Conservation (phyloP, 495 filamentous ascomycete species). For the Halenospora varia region DNA sequence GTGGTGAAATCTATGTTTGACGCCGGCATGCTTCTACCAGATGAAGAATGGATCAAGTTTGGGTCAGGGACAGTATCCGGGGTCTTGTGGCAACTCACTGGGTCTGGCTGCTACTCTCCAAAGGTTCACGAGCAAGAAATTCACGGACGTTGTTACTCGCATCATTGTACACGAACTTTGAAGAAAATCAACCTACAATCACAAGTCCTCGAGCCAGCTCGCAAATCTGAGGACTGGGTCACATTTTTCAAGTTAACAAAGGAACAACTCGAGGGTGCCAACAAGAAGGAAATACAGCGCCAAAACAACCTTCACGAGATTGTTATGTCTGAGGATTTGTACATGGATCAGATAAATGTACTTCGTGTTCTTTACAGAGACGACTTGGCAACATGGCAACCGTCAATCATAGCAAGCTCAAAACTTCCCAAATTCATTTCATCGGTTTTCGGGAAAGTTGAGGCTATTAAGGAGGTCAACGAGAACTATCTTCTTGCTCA, state of each 20-base stretch:
- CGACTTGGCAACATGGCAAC: slow-evolving; percentile 65
- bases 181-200: slow-evolving; percentile 87
- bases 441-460: slow-evolving; percentile 87
- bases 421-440: slow-evolving; percentile 71
- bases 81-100: slow-evolving; percentile 90
- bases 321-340: slow-evolving; percentile 86
- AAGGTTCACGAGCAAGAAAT: slow-evolving; percentile 71
- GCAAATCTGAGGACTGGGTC: slow-evolving; percentile 78
- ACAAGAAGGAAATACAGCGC: slow-evolving; percentile 85
- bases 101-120: slow-evolving; percentile 85
- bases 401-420: slow-evolving; percentile 74
- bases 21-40: slow-evolving; percentile 72
- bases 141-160: slow-evolving; percentile 82
- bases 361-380: slow-evolving; percentile 84
- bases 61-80: slow-evolving; percentile 70
- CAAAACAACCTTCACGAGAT: slow-evolving; percentile 97
- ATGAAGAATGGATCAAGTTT: slow-evolving; percentile 98
- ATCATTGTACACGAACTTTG: slow-evolving; percentile 89
- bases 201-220: slow-evolving; percentile 62
- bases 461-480: slow-evolving; percentile 85
- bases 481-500: slow-evolving; percentile 93
- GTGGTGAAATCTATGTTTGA: slow-evolving; percentile 80
- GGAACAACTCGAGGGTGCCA: slow-evolving; percentile 60
- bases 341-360: slow-evolving; percentile 82
- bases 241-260: slow-evolving; percentile 86